Percentiles rank a stretch among this genome's conserved stretches.
These are phyloP conservation scores for Halophytophthora batemanensis DNA, from an alignment of 352 stramenopile species.

Conservation along the genomic window DNA sequence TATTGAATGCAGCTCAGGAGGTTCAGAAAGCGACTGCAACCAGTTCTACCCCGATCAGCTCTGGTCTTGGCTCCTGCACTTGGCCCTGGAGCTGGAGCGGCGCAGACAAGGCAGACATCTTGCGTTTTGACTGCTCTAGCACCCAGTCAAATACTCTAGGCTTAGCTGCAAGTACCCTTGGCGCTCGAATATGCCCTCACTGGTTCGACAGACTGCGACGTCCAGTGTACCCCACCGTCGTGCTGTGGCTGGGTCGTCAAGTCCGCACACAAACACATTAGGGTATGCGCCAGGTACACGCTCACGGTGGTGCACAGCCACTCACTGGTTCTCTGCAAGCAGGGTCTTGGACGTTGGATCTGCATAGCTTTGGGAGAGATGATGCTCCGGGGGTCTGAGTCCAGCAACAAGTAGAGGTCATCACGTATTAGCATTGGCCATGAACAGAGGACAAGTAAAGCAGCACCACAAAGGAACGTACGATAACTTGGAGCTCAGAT, in stretches of 20 bases:
- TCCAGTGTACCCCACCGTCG: slow-evolving; percentile 45
- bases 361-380: slow-evolving; percentile 54
- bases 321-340: slow-evolving; percentile 68
- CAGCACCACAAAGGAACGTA: slow-evolving; percentile 15
- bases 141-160: too few relatives aligned
- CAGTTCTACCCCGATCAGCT: too few relatives aligned
- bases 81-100: too few relatives aligned
- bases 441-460: background rate
- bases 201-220: slow-evolving; percentile 27
- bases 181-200: background rate
- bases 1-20: too few relatives aligned
- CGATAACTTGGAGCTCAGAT: slow-evolving; percentile 35
- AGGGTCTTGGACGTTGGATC: slow-evolving; percentile 57
- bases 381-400: slow-evolving; percentile 36
- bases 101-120: too few relatives aligned
- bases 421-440: background rate
- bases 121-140: too few relatives aligned
- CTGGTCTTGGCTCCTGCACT: too few relatives aligned
- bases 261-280: too few relatives aligned
- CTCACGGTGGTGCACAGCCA: slow-evolving; percentile 13
- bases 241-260: slow-evolving; percentile 22
- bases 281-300: too few relatives aligned
- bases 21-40: too few relatives aligned
- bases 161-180: too few relatives aligned
- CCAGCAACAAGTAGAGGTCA: background rate